Evolutionary conservation across 2,329 filamentous ascomycete species (phyloP), one percentile per base, ranked within the genome.

Genomic region (Xylaria sp.): DNA sequence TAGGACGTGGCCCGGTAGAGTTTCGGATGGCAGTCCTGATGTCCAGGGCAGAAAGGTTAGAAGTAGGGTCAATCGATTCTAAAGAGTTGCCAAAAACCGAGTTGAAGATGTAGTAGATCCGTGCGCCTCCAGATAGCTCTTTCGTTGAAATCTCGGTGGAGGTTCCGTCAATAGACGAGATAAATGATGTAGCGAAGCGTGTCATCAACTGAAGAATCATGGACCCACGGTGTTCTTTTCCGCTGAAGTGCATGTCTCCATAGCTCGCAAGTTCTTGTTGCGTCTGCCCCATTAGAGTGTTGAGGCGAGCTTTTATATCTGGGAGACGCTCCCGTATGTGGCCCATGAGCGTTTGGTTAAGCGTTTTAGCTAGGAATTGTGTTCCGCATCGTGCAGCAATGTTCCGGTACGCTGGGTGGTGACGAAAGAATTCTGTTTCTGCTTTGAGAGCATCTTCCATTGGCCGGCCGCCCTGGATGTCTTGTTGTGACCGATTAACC

Each of bases 51-150:
- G 96, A 96, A 69, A 99, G 90, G 78, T 99, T 99, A 57, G 92
- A 93, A 1, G 95, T 99, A 4, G 96, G 96, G 76, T 99, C 95
- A 74, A 99, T 97, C 25, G 94, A 92, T 80, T 99, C 96, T 60
- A 99, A 86, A 23, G 95, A 97, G 81, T 95, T 98, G 68, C 96
- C 96, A 81, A 98, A 99, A 52, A 98, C 95, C 5, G 94, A 97
- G 83, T 98, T 98, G 87, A 98, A 98, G 75, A 98, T 98, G 83
- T 98, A 98, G 84, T 98, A 98, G 78, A 98, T 98, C 69, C 95
- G 90, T 56, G 94, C 94, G 78, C 94, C 94, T 78, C 94, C 94
- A 76, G 94, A 97, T 12, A 98, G 89, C 82, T 98, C 96, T 82
- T 99, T 98, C 46, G 96, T 99, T 20, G 96, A 98, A 71, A 99